Evolutionary conservation across 352 stramenopile species (phyloP).

Genomic region (Plasmopara halstedii): DNA sequence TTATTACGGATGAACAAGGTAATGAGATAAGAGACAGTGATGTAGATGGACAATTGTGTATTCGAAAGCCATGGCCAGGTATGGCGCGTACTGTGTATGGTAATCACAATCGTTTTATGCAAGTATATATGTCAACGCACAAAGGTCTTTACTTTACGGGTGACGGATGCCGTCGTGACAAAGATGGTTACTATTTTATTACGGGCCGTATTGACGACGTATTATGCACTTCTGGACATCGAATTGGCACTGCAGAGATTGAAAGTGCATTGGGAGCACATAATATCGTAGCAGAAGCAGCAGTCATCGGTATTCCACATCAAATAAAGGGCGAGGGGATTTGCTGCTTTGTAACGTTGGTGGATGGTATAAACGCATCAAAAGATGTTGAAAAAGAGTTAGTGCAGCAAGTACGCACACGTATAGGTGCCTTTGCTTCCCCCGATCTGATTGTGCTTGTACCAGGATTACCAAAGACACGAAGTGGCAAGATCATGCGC

Average conservation of each 20-base stretch:
- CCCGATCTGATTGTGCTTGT: slow-evolving; percentile 93
- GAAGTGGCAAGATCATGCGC: slow-evolving; percentile 98
- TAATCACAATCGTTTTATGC: slow-evolving; percentile 93
- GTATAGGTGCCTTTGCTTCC: slow-evolving; percentile 95
- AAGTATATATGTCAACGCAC: slow-evolving; percentile 95
- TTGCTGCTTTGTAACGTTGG: slow-evolving; percentile 91
- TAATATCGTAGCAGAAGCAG: slow-evolving; percentile 89
- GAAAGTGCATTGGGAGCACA: slow-evolving; percentile 90
- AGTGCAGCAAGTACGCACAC: slow-evolving; percentile 75
- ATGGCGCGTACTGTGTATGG: slow-evolving; percentile 94
- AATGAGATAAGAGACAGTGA: slow-evolving; percentile 81
- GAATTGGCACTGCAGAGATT: slow-evolving; percentile 85
- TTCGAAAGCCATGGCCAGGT: slow-evolving; percentile 93
- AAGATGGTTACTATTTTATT: slow-evolving; percentile 98
- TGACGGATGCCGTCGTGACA: slow-evolving; percentile 82
- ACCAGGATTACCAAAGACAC: slow-evolving; percentile 90
- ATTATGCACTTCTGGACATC: slow-evolving; percentile 90
- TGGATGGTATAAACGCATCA: slow-evolving; percentile 65
- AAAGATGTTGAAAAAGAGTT: slow-evolving; percentile 57
- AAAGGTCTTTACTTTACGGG: slow-evolving; percentile 96
- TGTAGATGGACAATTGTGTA: slow-evolving; percentile 93
- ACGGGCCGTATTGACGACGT: slow-evolving; percentile 98
- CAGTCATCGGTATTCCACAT: slow-evolving; percentile 93
- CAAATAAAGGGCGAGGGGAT: slow-evolving; percentile 96
- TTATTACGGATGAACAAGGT: slow-evolving; percentile 75